Evolutionary conservation across 768 basidiomycete genomes (phyloP).

Genomic region (Pleurotus eryngii): DNA sequence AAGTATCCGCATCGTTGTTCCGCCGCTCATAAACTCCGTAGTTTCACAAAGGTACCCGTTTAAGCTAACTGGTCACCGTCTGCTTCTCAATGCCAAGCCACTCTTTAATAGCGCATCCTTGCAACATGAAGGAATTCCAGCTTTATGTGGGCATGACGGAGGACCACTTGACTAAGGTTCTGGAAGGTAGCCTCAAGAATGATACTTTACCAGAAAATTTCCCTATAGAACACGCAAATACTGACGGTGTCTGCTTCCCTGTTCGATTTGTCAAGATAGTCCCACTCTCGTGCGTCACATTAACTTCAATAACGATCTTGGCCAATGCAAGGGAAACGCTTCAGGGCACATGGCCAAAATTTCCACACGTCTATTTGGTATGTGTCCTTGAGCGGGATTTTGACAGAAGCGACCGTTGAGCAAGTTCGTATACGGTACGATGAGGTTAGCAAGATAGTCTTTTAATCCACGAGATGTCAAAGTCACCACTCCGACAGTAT

Average conservation of each 20-base stretch:
- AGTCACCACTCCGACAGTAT: constrained; percentile 37
- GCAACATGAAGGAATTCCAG: constrained; percentile 84
- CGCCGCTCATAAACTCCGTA: constrained; percentile 18
- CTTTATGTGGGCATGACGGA: constrained; percentile 61
- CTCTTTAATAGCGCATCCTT: constrained; percentile 62
- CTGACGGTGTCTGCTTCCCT: constrained; percentile 54
- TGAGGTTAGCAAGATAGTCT: constrained; percentile 44
- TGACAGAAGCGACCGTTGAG: constrained; percentile 54
- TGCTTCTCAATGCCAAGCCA: constrained; percentile 6
- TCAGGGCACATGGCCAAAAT: constrained; percentile 60
- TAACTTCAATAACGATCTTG: not conserved
- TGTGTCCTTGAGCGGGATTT: constrained; percentile 58
- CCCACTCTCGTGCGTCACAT: constrained; percentile 60
- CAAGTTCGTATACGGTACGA: constrained; percentile 50
- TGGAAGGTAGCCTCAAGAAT: constrained; percentile 64
- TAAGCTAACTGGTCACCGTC: constrained; percentile 1
- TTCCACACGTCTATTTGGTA: constrained; percentile 84
- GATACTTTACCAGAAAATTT: constrained; percentile 65
- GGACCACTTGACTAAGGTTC: constrained; percentile 66
- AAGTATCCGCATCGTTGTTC: not conserved
- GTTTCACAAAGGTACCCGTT: constrained; percentile 38
- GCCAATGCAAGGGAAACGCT: no score
- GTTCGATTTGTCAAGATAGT: constrained; percentile 72
- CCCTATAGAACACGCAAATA: constrained; percentile 52
- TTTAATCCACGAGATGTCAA: no score